These are phyloP conservation scores for Lipomyces chichibuensis DNA, from an alignment of 805 yeast genomes.

Conservation along the genomic window DNA sequence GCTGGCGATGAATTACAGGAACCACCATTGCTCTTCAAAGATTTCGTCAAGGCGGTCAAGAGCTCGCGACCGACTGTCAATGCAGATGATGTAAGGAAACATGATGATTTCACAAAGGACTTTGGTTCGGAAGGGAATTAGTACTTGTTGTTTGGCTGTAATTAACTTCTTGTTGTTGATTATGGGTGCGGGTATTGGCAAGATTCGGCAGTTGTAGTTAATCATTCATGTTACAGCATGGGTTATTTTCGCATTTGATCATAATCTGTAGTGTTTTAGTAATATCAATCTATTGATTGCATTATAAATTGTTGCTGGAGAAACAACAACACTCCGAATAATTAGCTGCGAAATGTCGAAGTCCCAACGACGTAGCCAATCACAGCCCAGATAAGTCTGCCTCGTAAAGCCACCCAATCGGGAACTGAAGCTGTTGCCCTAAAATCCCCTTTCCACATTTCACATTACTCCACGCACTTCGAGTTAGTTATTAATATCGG, in stretches of 20 bases:
- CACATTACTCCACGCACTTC: background rate
- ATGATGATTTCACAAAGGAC: conserved; percentile 85
- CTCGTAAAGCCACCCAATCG: no score
- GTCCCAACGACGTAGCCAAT: background rate
- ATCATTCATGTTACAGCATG: background rate
- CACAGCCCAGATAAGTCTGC: background rate
- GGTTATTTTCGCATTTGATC: background rate
- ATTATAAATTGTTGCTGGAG: background rate
- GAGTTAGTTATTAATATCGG: background rate
- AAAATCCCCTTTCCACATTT: background rate
- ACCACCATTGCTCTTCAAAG: conserved; percentile 87
- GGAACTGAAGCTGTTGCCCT: background rate
- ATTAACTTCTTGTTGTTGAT: background rate
- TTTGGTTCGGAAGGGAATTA: conserved; percentile 97
- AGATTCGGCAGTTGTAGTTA: background rate
- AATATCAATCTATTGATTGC: background rate
- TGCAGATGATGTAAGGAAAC: conserved; percentile 75
- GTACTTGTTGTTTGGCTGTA: background rate
- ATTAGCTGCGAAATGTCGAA: background rate
- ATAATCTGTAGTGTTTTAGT: background rate
- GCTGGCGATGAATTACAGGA: conserved; percentile 86
- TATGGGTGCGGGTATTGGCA: background rate
- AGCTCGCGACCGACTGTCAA: conserved; percentile 95
- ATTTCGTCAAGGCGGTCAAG: conserved; percentile 89
- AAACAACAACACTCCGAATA: background rate